Evolutionary conservation across 331 rosid genomes (phyloP), one percentile per base, ranked within the genome.

Genomic region (Saraca asoca): DNA sequence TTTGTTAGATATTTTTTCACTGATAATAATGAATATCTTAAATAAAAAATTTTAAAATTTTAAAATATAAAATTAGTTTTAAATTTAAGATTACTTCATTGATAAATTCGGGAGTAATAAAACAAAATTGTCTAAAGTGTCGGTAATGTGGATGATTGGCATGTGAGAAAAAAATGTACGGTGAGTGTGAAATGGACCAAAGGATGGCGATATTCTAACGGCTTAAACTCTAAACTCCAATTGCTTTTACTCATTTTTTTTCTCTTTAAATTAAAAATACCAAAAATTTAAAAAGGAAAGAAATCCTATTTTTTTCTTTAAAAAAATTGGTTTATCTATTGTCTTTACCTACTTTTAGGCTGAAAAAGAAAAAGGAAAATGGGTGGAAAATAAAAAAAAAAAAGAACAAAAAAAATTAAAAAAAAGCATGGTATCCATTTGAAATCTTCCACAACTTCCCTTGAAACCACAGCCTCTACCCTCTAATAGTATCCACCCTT

Each of bases 201-300:
- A 39, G 6, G 89, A 81, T 74, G 56, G 46, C 17, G 95, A 85
- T 80, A 78, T 78, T 42, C 59, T 77, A 83, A 85, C 86, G 76
- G 76, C 83, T 59, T 37, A 61, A 72, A 58, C 68, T 16, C 20
- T 3, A 52, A 14, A 45, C 63, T 17, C 75, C 69, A 79, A 38
- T 62, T 34, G 24, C 24, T 11, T 59, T 31, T 48, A 49, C 59
- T 2, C 29, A 10, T 7, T 45, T 18, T 13, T n/a, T 69, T 58
- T 57, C 37, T 38, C 29, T 35, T 38, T 20, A 1, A 15, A 34
- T 51, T 67, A n/a, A 24, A 24, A 24, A 24, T 24, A 24, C 3
- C 3, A 24, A 24, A 24, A 24, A 24, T 24, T 24, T 24, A n/a
- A n/a, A n/a, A n/a, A n/a, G n/a, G n/a, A n/a, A n/a, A n/a, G n/a